Conservation (phyloP, 2,329 filamentous ascomycete species). For the Fonsecaea nubica region DNA sequence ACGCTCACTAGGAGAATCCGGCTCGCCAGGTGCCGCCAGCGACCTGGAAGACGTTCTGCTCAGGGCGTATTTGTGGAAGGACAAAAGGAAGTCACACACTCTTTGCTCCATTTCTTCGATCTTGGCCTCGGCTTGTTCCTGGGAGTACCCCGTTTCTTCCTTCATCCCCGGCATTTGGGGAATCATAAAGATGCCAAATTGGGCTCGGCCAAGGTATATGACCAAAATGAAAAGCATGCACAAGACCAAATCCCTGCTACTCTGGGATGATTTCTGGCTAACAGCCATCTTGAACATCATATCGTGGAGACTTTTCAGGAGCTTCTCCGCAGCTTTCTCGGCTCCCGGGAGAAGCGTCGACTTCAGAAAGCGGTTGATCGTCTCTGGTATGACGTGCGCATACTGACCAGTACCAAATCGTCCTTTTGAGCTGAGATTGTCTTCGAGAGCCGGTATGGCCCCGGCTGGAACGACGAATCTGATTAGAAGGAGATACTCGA, state of each 20-base stretch:
- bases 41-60: slow-evolving; percentile 21
- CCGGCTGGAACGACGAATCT: slow-evolving; percentile 25
- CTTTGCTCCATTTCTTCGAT: slow-evolving; percentile 34
- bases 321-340: slow-evolving; percentile 20
- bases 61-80: slow-evolving; percentile 36
- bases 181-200: slow-evolving; percentile 25
- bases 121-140: slow-evolving; percentile 16
- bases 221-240: slow-evolving; percentile 34
- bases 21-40: slow-evolving; percentile 2
- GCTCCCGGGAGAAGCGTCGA: slow-evolving; percentile 28
- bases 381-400: slow-evolving; percentile 30
- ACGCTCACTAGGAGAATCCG: slow-evolving; percentile 17
- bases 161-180: slow-evolving; percentile 17
- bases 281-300: slow-evolving; percentile 34
- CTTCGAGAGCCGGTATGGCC: slow-evolving; percentile 21
- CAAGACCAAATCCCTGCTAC: slow-evolving; percentile 28
- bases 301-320: slow-evolving; percentile 32
- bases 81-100: slow-evolving; percentile 30
- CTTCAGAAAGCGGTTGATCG: slow-evolving; percentile 37
- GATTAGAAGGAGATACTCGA: slow-evolving; percentile 32
- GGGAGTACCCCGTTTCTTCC: slow-evolving; percentile 10
- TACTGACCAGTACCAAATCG: slow-evolving; percentile 4
- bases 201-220: slow-evolving; percentile 31
- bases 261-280: slow-evolving; percentile 19
- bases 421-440: slow-evolving; percentile 17